Evolutionary conservation across 2,329 filamentous ascomycete genomes (phyloP), one percentile per base, ranked within the genome.

Genomic region (Paraphoma chrysanthemicola): DNA sequence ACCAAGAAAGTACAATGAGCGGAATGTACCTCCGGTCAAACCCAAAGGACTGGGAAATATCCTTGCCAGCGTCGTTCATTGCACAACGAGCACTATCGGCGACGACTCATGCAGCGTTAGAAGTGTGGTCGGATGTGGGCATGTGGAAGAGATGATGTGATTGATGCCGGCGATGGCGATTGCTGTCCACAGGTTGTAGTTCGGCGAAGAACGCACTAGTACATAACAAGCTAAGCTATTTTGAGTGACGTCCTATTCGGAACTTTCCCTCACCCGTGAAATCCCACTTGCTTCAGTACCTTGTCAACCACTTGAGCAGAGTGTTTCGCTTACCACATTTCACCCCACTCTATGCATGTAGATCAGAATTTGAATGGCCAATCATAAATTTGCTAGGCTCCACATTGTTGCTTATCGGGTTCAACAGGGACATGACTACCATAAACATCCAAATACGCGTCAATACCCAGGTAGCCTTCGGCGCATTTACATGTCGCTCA

Each of bases 151-250:
- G 44, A 62, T 62, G 57, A 57, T 62, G 57, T 50, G 53, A 56
- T 57, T 50, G 53, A 59, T 51, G 48, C 41, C 33, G 44, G 44
- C 42, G 53, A 62, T 62, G 48, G 44, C 59, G 59, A 55, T 47
- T 41, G 44, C 41, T 14, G 33, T 36, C 23, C 23, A 23, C 23
- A 23, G 54, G 44, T 39, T 48, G 10, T 23, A 28, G 36, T 44
- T 53, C 4, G 11, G 10, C 11, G 12, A 36, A 39, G 39, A 18
- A 28, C 18, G 23, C 23, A 23, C 23, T 23, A 23, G 23, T 23
- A 23, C 23, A 14, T 36, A 10, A 36, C 6, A 36, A 36, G 33
- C 33, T 36, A 36, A 36, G 14, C 33, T 14, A 36, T 23, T 5
- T 23, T 23, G 23, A 5, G 23, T 23, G 23, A 23, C 23, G 23